A percentile compares a stretch with the other conserved stretches of the same genome.
These are phyloP conservation scores for Trichoderma sp. DNA, from an alignment of 2,329 filamentous ascomycete species.

Conservation along the genomic window DNA sequence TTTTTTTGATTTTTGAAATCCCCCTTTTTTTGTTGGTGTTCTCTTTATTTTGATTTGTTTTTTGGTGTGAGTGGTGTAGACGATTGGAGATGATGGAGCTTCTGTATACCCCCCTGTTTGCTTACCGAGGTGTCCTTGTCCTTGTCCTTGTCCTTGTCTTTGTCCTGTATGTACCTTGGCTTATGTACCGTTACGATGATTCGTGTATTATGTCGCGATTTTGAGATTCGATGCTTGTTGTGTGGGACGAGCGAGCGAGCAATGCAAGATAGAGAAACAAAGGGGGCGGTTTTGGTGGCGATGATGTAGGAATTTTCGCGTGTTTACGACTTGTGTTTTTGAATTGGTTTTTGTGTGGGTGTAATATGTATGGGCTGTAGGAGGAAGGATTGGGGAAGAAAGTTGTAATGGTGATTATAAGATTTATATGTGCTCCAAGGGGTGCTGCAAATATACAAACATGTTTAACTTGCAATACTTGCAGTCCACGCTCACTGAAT, in stretches of 20 bases:
- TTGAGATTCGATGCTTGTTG: slow-evolving; percentile 1
- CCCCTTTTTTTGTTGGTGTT: neutral
- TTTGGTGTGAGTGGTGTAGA: neutral
- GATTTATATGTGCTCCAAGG: neutral
- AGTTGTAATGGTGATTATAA: neutral
- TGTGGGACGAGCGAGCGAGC: neutral
- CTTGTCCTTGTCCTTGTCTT: too few relatives aligned
- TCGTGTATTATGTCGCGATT: slow-evolving; percentile 3
- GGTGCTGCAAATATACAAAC: neutral
- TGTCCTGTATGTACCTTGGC: neutral
- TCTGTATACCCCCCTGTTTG: slow-evolving; percentile 17
- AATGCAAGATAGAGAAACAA: neutral
- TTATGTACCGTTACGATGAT: slow-evolving; percentile 6
- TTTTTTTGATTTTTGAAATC: too few relatives aligned
- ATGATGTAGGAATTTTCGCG: neutral
- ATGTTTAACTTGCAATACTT: neutral
- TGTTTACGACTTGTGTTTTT: neutral
- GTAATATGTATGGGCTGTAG: neutral
- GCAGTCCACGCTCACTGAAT: neutral
- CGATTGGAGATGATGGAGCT: neutral
- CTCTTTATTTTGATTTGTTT: neutral
- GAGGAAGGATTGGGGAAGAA: neutral
- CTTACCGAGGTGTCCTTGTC: slow-evolving; percentile 1
- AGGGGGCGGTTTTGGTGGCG: neutral
- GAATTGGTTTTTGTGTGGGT: neutral